Conservation (phyloP, 768 basidiomycete species). For the Rhodocollybia butyracea region DNA sequence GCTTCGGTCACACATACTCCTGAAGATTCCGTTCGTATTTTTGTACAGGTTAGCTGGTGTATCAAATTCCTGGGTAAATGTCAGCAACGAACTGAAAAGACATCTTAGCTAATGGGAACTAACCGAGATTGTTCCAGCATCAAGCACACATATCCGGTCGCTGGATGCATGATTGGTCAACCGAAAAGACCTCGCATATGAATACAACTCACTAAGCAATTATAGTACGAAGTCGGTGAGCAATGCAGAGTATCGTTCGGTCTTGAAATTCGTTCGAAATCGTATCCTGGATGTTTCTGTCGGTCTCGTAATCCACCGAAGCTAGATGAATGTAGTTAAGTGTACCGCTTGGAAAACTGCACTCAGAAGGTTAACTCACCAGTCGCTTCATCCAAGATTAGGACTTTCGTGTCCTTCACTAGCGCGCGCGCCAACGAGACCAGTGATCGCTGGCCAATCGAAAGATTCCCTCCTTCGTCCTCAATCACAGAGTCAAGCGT, state of each 20-base stretch:
- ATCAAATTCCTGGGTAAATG: constrained; percentile 64
- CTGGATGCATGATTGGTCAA: too few species aligned
- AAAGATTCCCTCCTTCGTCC: constrained; percentile 83
- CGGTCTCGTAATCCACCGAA: constrained; percentile 89
- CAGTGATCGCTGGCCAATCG: constrained; percentile 77
- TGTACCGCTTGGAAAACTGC: background rate
- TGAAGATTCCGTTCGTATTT: constrained; percentile 64
- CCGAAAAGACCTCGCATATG: too few species aligned
- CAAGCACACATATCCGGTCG: constrained; percentile 86
- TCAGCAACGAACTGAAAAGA: background rate
- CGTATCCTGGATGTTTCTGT: constrained; percentile 87
- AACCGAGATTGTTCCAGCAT: constrained; percentile 72
- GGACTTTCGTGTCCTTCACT: constrained; percentile 80
- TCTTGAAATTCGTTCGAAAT: constrained; percentile 82
- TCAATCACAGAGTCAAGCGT: constrained; percentile 82
- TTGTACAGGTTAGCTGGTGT: constrained; percentile 67
- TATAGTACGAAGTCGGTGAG: constrained; percentile 67
- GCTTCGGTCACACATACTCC: constrained; percentile 85
- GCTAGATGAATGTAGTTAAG: constrained; percentile 32
- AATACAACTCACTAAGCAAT: too few species aligned
- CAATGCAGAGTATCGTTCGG: constrained; percentile 84
- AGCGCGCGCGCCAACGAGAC: constrained; percentile 88
- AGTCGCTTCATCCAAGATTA: constrained; percentile 90
- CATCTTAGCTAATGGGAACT: constrained; percentile 25
- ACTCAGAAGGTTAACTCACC: constrained; percentile 28